Evolutionary conservation across 805 yeast genomes (phyloP).

Genomic region (Yarrowia yakushimensis): DNA sequence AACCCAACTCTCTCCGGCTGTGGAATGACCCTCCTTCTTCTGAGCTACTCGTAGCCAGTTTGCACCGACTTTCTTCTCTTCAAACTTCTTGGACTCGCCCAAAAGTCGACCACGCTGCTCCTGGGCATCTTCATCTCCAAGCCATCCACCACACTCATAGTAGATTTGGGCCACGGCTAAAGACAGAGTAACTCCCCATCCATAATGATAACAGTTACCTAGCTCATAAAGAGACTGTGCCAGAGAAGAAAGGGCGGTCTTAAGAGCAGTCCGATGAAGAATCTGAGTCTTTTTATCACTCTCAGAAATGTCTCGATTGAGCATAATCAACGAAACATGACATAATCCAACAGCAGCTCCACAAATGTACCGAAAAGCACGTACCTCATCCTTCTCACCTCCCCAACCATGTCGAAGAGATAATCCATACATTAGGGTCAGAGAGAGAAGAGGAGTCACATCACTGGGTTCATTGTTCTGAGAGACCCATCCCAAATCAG

Average conservation of each 20-base stretch:
- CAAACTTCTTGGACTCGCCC: slow-evolving; percentile 1
- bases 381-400: neutral
- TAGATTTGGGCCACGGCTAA: neutral
- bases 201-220: slow-evolving; percentile 12
- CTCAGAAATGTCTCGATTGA: neutral
- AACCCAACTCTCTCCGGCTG: slow-evolving; percentile 21
- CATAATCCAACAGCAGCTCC: neutral
- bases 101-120: slow-evolving; percentile 14
- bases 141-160: slow-evolving; percentile 14
- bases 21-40: slow-evolving; percentile 10
- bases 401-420: slow-evolving; percentile 21
- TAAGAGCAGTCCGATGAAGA: neutral
- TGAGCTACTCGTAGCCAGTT: slow-evolving; percentile 15
- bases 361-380: neutral
- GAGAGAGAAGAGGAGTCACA: neutral
- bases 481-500: neutral
- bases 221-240: slow-evolving; percentile 6
- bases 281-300: neutral
- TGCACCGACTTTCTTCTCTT: slow-evolving; percentile 3
- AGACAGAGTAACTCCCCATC: slow-evolving; percentile 3
- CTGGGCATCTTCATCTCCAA: slow-evolving; percentile 20
- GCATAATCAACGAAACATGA: neutral
- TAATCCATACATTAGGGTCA: slow-evolving; percentile 4
- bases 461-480: neutral
- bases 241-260: neutral